Evolutionary conservation across 2,329 filamentous ascomycete species (phyloP).

Genomic region (Claviceps spartinae): DNA sequence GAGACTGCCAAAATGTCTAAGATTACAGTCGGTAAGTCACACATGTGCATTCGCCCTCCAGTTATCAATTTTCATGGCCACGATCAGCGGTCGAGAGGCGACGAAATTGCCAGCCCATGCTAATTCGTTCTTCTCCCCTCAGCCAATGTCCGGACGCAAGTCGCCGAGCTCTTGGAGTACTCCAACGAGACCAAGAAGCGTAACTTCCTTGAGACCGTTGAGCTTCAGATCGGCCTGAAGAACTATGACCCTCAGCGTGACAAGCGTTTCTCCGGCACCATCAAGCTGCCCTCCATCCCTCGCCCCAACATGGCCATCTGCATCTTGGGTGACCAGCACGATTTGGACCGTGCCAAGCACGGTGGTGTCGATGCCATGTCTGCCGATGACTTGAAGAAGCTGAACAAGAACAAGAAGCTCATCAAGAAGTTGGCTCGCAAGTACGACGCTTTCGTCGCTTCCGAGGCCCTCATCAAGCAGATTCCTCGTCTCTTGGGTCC

Average conservation of each 20-base stretch:
- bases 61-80: background rate
- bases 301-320: constrained; percentile 82
- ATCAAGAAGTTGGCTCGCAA: constrained; percentile 99
- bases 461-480: constrained; percentile 97
- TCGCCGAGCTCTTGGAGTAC: constrained; percentile 89
- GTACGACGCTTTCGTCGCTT: constrained; percentile 98
- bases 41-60: background rate
- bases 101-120: constrained; percentile 11
- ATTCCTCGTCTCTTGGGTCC: constrained; percentile 98
- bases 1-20: constrained; percentile 85
- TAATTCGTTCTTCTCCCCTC: constrained; percentile 12
- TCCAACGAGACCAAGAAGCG: constrained; percentile 89
- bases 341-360: constrained; percentile 99
- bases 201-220: constrained; percentile 93
- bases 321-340: constrained; percentile 68
- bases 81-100: background rate
- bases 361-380: constrained; percentile 97
- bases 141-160: constrained; percentile 91
- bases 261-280: constrained; percentile 99
- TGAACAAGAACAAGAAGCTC: constrained; percentile 99
- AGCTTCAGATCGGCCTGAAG: constrained; percentile 88
- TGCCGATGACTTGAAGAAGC: constrained; percentile 98
- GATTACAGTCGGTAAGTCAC: constrained; percentile 56
- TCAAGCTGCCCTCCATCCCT: constrained; percentile 84
- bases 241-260: constrained; percentile 99